Evolutionary conservation across 805 yeast species (phyloP), one percentile per base, ranked within the genome.

Genomic region (Lipomyces oligophaga): DNA sequence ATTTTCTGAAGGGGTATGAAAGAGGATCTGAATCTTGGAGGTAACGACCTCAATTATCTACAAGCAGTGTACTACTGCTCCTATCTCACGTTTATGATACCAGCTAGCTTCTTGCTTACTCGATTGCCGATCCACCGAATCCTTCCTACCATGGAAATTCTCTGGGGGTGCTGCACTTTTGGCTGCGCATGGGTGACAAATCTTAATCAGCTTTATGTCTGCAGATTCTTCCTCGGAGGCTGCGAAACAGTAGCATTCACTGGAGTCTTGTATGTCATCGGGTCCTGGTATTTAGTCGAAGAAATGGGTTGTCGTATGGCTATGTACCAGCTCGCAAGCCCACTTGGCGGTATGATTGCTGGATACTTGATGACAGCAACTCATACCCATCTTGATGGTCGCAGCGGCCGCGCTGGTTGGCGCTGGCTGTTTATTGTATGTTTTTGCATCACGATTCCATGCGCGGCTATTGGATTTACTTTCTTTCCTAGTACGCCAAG

Each of bases 241-340:
- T 79, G 80, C 62, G 93, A 85, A 62, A 77, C 85, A 2, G 79
- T 81, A 15, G 76, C 71, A 54, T 72, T 76, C 66, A 83, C 88
- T 3, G 79, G 67, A 1, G 52, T 62, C n/a, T 48, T 53, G 27
- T 59, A 49, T 32, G 41, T 63, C 27, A 45, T 64, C 52, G 85
- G 84, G n/a, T 71, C 78, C 16, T 79, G 76, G 74, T 78, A 78
- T 62, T 69, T 71, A 56, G 71, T 78, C 41, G 68, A 68, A 44
- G 84, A 82, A 64, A 70, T 79, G 50, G 71, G 64, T 47, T 61
- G 71, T 34, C 60, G 78, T 33, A 63, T 69, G 8, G 67, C 70
- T 63, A 66, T 65, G 4, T 72, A 69, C 47, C 65, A 70, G 16
- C 60, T 66, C 5, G 65, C 72, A 6, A 58, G 72, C 4, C 61